phyloP scores from a whole-genome alignment of 257 asterid genomes.

The Asclepias syriaca region DNA sequence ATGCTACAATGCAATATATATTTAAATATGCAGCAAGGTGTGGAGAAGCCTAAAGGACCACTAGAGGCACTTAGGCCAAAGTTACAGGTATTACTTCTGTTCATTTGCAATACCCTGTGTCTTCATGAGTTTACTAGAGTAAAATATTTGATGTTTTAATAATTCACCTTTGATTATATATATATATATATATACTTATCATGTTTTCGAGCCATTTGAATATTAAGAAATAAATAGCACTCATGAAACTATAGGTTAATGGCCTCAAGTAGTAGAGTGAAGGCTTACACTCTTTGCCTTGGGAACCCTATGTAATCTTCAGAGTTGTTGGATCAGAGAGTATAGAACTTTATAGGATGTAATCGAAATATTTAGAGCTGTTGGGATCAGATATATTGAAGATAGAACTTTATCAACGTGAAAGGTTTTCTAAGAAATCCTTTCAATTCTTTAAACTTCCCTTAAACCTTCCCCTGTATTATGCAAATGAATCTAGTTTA shows the following conservation, averaged over 20 bases:
- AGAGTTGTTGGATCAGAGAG: background rate
- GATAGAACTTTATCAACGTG: background rate
- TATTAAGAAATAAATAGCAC: background rate
- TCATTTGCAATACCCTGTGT: background rate
- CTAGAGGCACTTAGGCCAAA: conserved; percentile 99
- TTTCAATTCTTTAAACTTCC: background rate
- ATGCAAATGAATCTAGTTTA: too few relatives aligned
- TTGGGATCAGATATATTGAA: too few relatives aligned
- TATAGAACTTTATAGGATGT: too few relatives aligned
- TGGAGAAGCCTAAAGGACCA: conserved; percentile 96
- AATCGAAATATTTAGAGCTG: background rate
- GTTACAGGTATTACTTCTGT: conserved; percentile 55
- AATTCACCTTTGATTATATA: background rate
- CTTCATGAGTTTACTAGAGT: background rate
- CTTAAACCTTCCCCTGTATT: too few relatives aligned
- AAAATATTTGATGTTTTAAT: background rate
- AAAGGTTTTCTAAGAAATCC: background rate
- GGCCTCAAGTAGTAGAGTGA: background rate
- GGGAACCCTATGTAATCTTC: background rate
- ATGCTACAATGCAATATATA: conserved; percentile 10
- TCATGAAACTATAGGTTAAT: background rate
- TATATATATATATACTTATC: background rate
- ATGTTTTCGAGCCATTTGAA: background rate
- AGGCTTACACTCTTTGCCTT: background rate
- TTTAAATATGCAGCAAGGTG: conserved; percentile 73